Percentiles rank a stretch among this genome's conserved stretches.
These are phyloP conservation scores for Crithidia mellificae DNA, from an alignment of 208 protist species.

Conservation along the genomic window DNA sequence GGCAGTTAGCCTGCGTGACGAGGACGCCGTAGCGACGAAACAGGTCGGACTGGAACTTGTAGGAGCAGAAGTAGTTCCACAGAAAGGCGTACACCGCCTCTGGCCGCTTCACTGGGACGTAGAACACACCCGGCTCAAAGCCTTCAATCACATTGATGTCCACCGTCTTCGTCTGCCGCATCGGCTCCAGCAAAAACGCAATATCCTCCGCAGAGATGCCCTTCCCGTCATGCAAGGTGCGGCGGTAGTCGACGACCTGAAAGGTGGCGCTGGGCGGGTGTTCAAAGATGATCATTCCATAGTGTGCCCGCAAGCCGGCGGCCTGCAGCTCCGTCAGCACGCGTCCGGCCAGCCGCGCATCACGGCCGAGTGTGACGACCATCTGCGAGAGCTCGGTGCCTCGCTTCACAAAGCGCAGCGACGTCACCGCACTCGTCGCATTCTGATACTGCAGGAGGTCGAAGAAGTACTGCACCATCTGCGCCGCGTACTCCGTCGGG, in stretches of 20 bases:
- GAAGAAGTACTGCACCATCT: slow-evolving; percentile 83
- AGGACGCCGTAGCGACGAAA: slow-evolving; percentile 78
- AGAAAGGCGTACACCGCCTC: slow-evolving; percentile 77
- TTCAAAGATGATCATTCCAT: slow-evolving; percentile 46
- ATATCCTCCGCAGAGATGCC: slow-evolving; percentile 74
- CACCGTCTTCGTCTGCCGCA: slow-evolving; percentile 37
- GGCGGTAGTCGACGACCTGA: slow-evolving; percentile 70
- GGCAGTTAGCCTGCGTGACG: slow-evolving; percentile 78
- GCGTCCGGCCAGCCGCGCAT: slow-evolving; percentile 49
- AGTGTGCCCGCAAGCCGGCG: slow-evolving; percentile 61
- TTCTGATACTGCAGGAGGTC: slow-evolving; percentile 70
- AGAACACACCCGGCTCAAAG: slow-evolving; percentile 80
- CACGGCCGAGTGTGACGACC: slow-evolving; percentile 70
- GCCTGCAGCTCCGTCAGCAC: slow-evolving; percentile 59
- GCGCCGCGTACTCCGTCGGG: slow-evolving; percentile 58
- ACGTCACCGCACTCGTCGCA: slow-evolving; percentile 72
- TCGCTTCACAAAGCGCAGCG: slow-evolving; percentile 79
- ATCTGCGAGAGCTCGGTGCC: slow-evolving; percentile 73
- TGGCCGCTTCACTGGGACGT: slow-evolving; percentile 72
- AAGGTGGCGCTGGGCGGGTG: slow-evolving; percentile 80
- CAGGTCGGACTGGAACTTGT: slow-evolving; percentile 63
- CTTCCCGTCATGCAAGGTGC: slow-evolving; percentile 43
- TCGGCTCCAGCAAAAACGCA: slow-evolving; percentile 53
- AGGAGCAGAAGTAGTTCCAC: slow-evolving; percentile 80
- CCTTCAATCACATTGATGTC: slow-evolving; percentile 78